phyloP scores from a whole-genome alignment of 108 stramenopile genomes.

The Bacterosira constricta region DNA sequence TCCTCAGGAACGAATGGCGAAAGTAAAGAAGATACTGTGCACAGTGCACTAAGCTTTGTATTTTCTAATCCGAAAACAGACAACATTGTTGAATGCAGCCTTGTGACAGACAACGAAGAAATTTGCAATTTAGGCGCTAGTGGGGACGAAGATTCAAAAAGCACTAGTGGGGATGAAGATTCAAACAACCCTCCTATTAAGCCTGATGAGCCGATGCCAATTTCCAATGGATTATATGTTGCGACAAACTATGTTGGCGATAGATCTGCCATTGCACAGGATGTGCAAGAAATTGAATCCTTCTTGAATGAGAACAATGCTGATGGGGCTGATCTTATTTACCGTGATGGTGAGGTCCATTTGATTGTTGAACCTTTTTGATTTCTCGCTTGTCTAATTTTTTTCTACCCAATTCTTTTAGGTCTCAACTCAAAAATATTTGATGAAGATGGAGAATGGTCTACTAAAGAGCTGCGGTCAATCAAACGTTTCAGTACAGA shows the following conservation, averaged over 20 bases:
- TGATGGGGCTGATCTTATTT: conserved; percentile 57
- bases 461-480: conserved; percentile 47
- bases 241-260: conserved; percentile 79
- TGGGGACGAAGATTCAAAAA: neutral
- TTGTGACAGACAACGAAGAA: conserved; percentile 7
- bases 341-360: conserved; percentile 50
- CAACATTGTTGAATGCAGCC: conserved; percentile 36
- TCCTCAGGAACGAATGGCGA: neutral
- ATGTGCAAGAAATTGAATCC: conserved; percentile 68
- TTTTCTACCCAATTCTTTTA: neutral
- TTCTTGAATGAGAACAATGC: conserved; percentile 46
- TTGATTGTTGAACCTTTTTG: neutral
- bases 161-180: neutral
- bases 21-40: conserved; percentile 10
- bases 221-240: conserved; percentile 68
- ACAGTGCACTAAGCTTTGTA: conserved; percentile 13
- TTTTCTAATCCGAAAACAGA: conserved; percentile 14
- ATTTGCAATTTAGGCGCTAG: conserved; percentile 2
- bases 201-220: conserved; percentile 48
- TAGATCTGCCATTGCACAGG: conserved; percentile 68
- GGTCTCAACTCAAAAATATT: conserved; percentile 64
- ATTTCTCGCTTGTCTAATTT: neutral
- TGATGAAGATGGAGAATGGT: conserved; percentile 60
- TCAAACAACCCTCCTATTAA: conserved; percentile 57
- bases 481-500: conserved; percentile 62